phyloP scores from a whole-genome alignment of 2,329 filamentous ascomycete species.

The Neofusicoccum kwambonambiense region DNA sequence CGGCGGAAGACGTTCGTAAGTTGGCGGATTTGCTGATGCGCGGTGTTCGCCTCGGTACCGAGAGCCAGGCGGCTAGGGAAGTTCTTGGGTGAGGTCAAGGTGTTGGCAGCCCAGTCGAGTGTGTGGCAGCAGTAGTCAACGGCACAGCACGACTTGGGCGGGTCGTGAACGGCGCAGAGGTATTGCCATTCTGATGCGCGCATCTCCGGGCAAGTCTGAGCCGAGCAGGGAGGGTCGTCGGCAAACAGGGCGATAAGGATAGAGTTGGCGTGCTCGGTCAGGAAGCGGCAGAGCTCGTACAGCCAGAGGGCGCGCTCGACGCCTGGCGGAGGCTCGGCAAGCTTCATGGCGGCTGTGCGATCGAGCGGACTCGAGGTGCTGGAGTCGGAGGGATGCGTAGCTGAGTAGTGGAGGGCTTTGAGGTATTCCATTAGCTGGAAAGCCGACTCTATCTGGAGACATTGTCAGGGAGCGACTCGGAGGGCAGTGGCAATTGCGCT shows the following conservation, averaged over 20 bases:
- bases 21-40: conserved; percentile 67
- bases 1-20: conserved; percentile 93
- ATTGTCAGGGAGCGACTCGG: conserved; percentile 23
- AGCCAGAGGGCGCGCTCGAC: conserved; percentile 91
- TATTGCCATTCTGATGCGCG: conserved; percentile 99
- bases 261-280: conserved; percentile 90
- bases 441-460: conserved; percentile 82
- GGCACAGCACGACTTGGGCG: conserved; percentile 93
- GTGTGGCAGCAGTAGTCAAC: conserved; percentile 99
- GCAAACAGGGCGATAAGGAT: conserved; percentile 91
- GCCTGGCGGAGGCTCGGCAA: conserved; percentile 76
- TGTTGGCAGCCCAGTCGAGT: conserved; percentile 94
- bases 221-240: conserved; percentile 84
- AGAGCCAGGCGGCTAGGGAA: conserved; percentile 81
- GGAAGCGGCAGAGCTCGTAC: conserved; percentile 94
- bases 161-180: conserved; percentile 93
- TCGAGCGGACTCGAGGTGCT: conserved; percentile 69
- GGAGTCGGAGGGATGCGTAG: conserved; percentile 61
- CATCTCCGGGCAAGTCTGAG: conserved; percentile 93
- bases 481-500: background rate
- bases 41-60: conserved; percentile 42
- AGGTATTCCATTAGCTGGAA: conserved; percentile 98
- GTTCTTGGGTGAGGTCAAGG: conserved; percentile 89
- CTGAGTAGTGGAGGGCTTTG: conserved; percentile 82
- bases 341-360: conserved; percentile 69